Base-by-base conservation (phyloP, 345 rosid genomes). In the Capsella bursapastoris region DNA sequence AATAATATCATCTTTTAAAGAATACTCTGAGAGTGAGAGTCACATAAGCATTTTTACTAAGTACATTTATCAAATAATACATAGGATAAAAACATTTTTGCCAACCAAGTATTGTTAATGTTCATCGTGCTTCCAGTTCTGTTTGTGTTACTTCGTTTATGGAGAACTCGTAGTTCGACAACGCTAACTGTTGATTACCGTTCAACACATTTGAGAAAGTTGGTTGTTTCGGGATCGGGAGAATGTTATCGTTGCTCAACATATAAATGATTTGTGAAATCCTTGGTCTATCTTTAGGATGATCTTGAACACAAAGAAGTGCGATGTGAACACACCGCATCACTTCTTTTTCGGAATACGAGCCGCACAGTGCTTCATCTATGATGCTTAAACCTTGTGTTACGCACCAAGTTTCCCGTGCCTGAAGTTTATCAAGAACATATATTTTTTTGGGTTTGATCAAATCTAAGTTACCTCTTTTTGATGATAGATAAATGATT, bases 231-330 rank as follows among this genome's bases (percentile, higher is more conserved):
- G 15, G 64, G 22, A 38, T 38, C 3, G 47, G 48, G 31, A 59
- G 48, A 38, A 3, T 0, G 10, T 11, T 5, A 9, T 58, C 63
- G 0, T 58, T 18, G 48, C 31, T 59, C 48, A 59, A 18, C 64
- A 59, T 59, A 18, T 59, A 59, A 18, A 59, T 6, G 47, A 18
- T 59, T 59, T 59, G 64, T 0, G 64, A 59, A 5, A 11, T 22
- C 0, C 10, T 59, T 9, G 64, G 64, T 7, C 31, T 38, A 22
- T 59, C 31, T 10, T 58, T 16, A 16, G 64, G 45, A 37, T 58
- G 64, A 34, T 57, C 62, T 57, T 57, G 62, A 57, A 57, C 43
- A 15, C 62, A 57, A 4, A 57, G 41, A 57, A 57, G 62, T 32
- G 62, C 41, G 12, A 57, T 57, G 3, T 57, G 62, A 57, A 57